Conservation (phyloP, 352 stramenopile genomes). For the Phytopythium litorale region DNA sequence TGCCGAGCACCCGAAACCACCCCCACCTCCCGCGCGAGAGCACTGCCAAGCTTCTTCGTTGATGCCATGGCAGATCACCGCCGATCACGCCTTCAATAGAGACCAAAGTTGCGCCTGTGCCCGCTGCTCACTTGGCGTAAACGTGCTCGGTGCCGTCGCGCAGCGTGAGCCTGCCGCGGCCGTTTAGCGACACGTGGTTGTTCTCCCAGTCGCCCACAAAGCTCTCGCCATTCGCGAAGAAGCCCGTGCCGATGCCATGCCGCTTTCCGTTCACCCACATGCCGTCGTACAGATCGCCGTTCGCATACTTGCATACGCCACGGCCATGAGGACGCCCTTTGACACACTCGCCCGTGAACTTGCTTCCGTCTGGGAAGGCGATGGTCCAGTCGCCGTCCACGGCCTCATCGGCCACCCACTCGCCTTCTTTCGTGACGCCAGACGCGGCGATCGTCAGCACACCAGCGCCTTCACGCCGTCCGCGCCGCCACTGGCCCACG, state of each 20-base stretch:
- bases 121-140: constrained; percentile 36
- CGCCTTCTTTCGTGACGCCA: constrained; percentile 63
- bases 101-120: neutral
- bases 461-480: constrained; percentile 46
- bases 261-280: constrained; percentile 80
- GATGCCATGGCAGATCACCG: neutral
- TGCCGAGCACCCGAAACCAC: neutral
- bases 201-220: constrained; percentile 79
- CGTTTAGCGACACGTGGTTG: constrained; percentile 78
- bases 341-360: constrained; percentile 68
- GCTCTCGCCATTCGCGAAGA: constrained; percentile 68
- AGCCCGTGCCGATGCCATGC: constrained; percentile 61
- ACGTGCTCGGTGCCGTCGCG: constrained; percentile 71
- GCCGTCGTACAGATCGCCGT: constrained; percentile 81
- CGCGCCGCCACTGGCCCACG: constrained; percentile 61
- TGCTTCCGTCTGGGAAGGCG: constrained; percentile 66
- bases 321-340: constrained; percentile 58
- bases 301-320: constrained; percentile 78
- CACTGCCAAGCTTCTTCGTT: neutral
- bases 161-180: constrained; percentile 61
- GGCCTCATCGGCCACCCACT: constrained; percentile 49
- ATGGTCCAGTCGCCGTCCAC: constrained; percentile 76
- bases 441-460: constrained; percentile 38
- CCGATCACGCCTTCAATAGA: neutral
- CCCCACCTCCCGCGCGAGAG: neutral